These are phyloP conservation scores for Whalleya microplaca DNA, from an alignment of 2,329 filamentous ascomycete species.

Conservation along the genomic window DNA sequence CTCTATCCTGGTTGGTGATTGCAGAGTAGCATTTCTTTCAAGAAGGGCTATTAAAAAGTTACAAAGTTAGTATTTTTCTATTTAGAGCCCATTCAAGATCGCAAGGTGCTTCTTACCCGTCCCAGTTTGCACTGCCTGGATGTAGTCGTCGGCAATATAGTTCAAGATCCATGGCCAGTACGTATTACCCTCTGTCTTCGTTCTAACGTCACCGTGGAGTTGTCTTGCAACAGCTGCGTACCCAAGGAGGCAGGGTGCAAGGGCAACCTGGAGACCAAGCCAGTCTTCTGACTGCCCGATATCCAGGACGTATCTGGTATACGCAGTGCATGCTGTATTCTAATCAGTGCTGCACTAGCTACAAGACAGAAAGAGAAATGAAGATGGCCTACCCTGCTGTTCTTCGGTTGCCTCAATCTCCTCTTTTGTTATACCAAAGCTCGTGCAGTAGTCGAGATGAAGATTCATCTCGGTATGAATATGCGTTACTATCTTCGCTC, in stretches of 20 bases:
- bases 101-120: slow-evolving; percentile 55
- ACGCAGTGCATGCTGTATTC: slow-evolving; percentile 58
- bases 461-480: slow-evolving; percentile 80
- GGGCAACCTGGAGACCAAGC: slow-evolving; percentile 81
- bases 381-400: slow-evolving; percentile 60
- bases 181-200: slow-evolving; percentile 65
- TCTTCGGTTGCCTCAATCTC: slow-evolving; percentile 77
- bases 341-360: slow-evolving; percentile 1
- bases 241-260: slow-evolving; percentile 88
- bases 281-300: slow-evolving; percentile 86
- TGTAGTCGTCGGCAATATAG: slow-evolving; percentile 82
- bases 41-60: slow-evolving; percentile 61
- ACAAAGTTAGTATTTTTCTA: slow-evolving; percentile 4
- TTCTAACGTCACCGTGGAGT: slow-evolving; percentile 65
- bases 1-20: slow-evolving; percentile 76
- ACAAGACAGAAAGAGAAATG: not conserved
- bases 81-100: not conserved
- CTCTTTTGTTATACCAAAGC: slow-evolving; percentile 74
- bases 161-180: slow-evolving; percentile 94
- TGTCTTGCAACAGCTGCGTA: slow-evolving; percentile 80
- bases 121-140: slow-evolving; percentile 70
- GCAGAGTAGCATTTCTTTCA: slow-evolving; percentile 73
- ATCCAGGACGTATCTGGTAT: slow-evolving; percentile 85
- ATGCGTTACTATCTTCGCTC: slow-evolving; percentile 73
- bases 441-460: slow-evolving; percentile 80